Evolutionary conservation across 164 flowering plant species (phyloP).

Genomic region (Euptelea pleiosperma): DNA sequence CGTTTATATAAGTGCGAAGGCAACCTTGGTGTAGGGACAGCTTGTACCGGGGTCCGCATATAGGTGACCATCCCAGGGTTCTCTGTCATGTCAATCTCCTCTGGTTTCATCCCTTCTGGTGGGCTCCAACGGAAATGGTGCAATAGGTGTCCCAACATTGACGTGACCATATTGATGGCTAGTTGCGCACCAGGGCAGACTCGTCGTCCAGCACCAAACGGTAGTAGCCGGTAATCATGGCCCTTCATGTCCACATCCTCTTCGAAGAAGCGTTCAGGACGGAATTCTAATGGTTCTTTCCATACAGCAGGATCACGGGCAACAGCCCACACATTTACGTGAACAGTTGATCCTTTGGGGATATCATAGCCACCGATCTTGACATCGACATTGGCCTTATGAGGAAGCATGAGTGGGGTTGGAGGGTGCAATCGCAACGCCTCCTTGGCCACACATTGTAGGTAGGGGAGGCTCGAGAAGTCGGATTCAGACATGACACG

Average conservation of each 20-base stretch:
- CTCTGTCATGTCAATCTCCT: conserved; percentile 35
- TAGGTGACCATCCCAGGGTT: conserved; percentile 34
- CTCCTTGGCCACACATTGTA: conserved; percentile 36
- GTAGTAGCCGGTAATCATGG: conserved; percentile 31
- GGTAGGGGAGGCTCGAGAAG: conserved; percentile 35
- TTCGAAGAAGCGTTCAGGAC: conserved; percentile 34
- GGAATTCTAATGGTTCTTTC: conserved; percentile 29
- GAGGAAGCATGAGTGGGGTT: conserved; percentile 44
- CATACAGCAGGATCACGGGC: conserved; percentile 31
- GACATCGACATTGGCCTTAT: conserved; percentile 31
- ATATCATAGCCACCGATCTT: conserved; percentile 39
- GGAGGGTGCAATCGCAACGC: conserved; percentile 38
- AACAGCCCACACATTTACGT: conserved; percentile 39
- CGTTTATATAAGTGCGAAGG: conserved; percentile 21
- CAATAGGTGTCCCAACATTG: conserved; percentile 32
- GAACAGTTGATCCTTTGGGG: conserved; percentile 35
- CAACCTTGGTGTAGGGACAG: conserved; percentile 31
- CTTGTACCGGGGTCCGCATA: conserved; percentile 28
- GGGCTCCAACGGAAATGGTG: conserved; percentile 34
- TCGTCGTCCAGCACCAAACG: conserved; percentile 38
- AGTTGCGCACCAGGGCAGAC: conserved; percentile 37
- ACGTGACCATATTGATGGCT: conserved; percentile 27
- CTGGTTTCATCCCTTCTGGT: conserved; percentile 17
- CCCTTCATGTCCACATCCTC: conserved; percentile 43
- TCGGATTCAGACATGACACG: conserved; percentile 37